phyloP scores from a whole-genome alignment of 495 filamentous ascomycete species.

The Aspergillus saccharolyticus region DNA sequence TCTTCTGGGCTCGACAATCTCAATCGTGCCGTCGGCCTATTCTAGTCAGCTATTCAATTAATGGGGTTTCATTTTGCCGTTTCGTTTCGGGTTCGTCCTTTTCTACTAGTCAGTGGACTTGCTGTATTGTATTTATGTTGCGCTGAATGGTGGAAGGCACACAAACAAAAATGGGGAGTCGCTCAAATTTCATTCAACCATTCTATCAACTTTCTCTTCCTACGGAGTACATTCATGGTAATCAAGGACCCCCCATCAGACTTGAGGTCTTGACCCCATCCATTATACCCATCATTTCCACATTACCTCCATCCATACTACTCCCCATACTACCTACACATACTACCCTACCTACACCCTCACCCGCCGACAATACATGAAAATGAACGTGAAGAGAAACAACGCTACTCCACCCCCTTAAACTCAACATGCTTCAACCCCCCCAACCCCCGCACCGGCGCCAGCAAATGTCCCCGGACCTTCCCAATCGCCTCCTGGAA shows the following conservation, averaged over 20 bases:
- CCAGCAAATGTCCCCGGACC: slow-evolving; percentile 33
- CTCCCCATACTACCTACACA: neutral
- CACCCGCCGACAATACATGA: neutral
- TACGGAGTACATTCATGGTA: too few species aligned
- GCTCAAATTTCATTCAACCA: too few species aligned
- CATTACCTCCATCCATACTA: too few species aligned
- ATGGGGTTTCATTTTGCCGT: slow-evolving; percentile 27
- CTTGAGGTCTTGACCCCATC: too few species aligned
- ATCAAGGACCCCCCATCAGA: too few species aligned
- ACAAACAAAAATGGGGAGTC: too few species aligned
- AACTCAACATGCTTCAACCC: slow-evolving; percentile 44
- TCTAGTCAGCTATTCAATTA: neutral
- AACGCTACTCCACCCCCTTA: slow-evolving; percentile 18
- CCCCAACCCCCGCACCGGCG: slow-evolving; percentile 32
- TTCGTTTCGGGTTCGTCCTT: slow-evolving; percentile 15
- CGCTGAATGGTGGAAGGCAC: too few species aligned
- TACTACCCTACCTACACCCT: neutral
- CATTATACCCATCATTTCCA: too few species aligned
- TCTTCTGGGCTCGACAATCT: too few species aligned
- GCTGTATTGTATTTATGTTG: slow-evolving; percentile 45
- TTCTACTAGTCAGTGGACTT: too few species aligned
- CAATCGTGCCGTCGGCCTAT: slow-evolving; percentile 18
- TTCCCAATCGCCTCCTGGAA: slow-evolving; percentile 40
- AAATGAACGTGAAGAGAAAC: too few species aligned
- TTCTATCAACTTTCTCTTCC: too few species aligned